Evolutionary conservation across 495 filamentous ascomycete species (phyloP).

Genomic region (Hyaloscypha variabilis): DNA sequence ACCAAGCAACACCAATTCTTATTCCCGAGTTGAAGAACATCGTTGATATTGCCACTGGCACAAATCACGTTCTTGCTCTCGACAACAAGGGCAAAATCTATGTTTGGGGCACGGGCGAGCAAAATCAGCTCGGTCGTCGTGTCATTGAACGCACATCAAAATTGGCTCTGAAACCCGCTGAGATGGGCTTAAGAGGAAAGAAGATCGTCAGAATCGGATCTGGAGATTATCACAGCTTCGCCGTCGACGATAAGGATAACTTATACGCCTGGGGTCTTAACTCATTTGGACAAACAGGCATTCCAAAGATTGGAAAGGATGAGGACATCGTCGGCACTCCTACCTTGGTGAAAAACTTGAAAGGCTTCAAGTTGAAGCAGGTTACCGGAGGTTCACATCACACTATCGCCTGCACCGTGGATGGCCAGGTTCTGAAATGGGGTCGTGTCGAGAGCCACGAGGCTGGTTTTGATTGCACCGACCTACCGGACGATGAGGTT

Average conservation of each 20-base stretch:
- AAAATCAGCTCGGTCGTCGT: constrained; percentile 74
- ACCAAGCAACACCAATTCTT: constrained; percentile 45
- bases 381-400: constrained; percentile 73
- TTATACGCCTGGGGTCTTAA: constrained; percentile 89
- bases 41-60: constrained; percentile 59
- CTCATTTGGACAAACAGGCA: constrained; percentile 79
- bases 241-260: constrained; percentile 68
- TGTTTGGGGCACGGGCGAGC: constrained; percentile 74
- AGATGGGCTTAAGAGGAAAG: constrained; percentile 66
- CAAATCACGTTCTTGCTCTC: constrained; percentile 73
- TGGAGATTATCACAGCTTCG: constrained; percentile 77
- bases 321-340: constrained; percentile 63
- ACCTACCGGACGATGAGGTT: constrained; percentile 55
- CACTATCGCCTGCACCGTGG: constrained; percentile 60
- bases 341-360: constrained; percentile 61
- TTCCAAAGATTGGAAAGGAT: constrained; percentile 53
- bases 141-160: constrained; percentile 61
- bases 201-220: constrained; percentile 57
- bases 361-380: constrained; percentile 48
- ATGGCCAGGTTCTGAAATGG: constrained; percentile 68
- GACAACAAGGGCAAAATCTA: constrained; percentile 66
- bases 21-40: constrained; percentile 64
- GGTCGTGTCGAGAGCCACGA: constrained; percentile 69
- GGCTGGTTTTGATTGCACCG: constrained; percentile 54
- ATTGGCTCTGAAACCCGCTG: constrained; percentile 66